phyloP scores from a whole-genome alignment of 257 asterid species.

The Primulina tabacum region DNA sequence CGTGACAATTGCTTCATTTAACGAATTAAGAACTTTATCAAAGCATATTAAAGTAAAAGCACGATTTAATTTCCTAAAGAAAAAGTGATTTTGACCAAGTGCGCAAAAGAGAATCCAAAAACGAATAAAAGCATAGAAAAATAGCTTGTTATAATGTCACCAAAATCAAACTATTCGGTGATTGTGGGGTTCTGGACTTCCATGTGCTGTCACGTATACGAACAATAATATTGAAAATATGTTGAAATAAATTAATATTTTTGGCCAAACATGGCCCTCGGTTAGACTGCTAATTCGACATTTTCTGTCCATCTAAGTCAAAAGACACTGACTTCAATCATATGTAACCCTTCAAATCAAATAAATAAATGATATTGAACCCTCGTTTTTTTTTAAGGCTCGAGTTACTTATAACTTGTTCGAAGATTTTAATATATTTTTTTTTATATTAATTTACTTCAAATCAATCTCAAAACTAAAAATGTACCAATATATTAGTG shows the following conservation, averaged over 20 bases:
- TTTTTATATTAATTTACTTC: too few relatives aligned
- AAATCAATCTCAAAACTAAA: too few relatives aligned
- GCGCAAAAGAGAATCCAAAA: background rate
- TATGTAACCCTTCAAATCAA: constrained; percentile 9
- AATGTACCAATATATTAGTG: too few relatives aligned
- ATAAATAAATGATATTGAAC: too few relatives aligned
- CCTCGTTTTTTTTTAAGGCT: too few relatives aligned
- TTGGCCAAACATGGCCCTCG: constrained; percentile 5
- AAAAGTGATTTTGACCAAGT: background rate
- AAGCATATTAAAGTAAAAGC: too few relatives aligned
- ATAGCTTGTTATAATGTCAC: background rate
- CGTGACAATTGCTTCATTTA: too few relatives aligned
- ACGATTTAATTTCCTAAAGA: background rate
- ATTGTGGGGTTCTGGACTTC: background rate
- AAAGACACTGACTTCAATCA: constrained; percentile 21
- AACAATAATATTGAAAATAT: background rate
- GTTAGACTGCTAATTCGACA: constrained; percentile 19
- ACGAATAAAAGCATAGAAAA: background rate
- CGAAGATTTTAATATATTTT: too few relatives aligned
- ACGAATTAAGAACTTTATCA: too few relatives aligned
- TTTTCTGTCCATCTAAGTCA: constrained; percentile 23
- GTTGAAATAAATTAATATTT: background rate
- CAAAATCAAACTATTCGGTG: background rate
- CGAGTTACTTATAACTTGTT: too few relatives aligned
- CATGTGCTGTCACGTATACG: background rate